Conservation (phyloP, 352 stramenopile species). For the Blastocystis sp. region DNA sequence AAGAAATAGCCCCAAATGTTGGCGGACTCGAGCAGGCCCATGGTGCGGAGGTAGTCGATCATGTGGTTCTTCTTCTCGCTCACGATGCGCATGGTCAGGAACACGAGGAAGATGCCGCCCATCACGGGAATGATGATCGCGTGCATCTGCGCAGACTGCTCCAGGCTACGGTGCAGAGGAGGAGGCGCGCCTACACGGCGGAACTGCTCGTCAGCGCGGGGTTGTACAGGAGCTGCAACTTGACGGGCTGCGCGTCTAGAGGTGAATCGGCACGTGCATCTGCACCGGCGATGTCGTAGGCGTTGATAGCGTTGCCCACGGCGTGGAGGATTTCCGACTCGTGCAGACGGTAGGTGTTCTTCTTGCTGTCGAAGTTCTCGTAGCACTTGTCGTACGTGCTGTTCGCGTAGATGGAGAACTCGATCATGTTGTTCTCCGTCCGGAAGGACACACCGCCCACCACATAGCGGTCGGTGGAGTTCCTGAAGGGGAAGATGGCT, state of each 20-base stretch:
- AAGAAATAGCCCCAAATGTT: neutral
- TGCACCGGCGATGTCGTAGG: neutral
- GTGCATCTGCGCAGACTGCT: neutral
- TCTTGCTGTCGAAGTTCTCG: neutral
- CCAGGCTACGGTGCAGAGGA: neutral
- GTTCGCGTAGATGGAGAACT: slow-evolving; percentile 20
- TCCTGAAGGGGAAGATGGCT: neutral
- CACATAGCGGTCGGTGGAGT: slow-evolving; percentile 3
- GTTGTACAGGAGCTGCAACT: neutral
- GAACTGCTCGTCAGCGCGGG: neutral
- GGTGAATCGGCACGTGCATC: neutral
- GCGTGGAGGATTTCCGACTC: neutral
- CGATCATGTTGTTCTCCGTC: neutral
- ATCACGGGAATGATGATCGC: neutral
- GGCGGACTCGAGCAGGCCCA: slow-evolving; percentile 14
- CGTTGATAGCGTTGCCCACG: neutral
- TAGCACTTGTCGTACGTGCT: neutral
- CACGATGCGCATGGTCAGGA: neutral
- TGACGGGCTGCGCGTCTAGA: neutral
- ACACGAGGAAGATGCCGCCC: slow-evolving; percentile 3
- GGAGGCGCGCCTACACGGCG: neutral
- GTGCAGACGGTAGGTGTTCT: neutral
- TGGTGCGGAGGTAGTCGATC: slow-evolving; percentile 19
- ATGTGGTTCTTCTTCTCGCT: slow-evolving; percentile 35
- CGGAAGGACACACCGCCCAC: neutral